These are phyloP conservation scores for Carallia brachiata DNA, from an alignment of 345 rosid genomes.

Conservation along the genomic window DNA sequence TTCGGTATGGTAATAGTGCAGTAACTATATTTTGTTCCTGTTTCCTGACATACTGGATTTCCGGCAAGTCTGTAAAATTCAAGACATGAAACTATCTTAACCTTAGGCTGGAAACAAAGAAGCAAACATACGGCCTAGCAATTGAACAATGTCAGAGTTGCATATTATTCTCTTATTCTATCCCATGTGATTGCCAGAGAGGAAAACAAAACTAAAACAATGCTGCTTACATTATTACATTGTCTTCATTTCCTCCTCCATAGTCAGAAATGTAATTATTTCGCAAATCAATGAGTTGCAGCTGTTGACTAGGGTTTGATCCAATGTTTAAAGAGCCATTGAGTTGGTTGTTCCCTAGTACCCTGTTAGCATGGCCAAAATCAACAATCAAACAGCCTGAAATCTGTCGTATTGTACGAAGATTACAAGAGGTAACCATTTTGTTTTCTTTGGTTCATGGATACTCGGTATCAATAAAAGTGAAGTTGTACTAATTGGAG, in stretches of 20 bases:
- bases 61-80: conserved; percentile 52
- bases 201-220: neutral
- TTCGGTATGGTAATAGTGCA: conserved; percentile 35
- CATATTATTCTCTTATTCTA: neutral
- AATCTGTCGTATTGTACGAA: neutral
- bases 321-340: conserved; percentile 56
- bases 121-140: neutral
- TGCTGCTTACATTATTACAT: conserved; percentile 46
- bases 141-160: neutral
- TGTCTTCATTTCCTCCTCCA: conserved; percentile 7
- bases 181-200: neutral
- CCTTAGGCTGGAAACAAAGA: neutral
- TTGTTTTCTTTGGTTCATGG: neutral
- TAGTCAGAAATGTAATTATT: conserved; percentile 38
- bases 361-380: conserved; percentile 32
- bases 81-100: neutral
- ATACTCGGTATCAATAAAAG: neutral
- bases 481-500: neutral
- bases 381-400: conserved; percentile 2
- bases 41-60: conserved; percentile 62
- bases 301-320: conserved; percentile 33
- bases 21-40: conserved; percentile 27
- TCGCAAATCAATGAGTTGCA: conserved; percentile 58
- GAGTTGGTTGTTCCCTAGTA: conserved; percentile 46
- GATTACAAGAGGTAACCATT: too few relatives aligned